Percentiles rank a stretch among this genome's conserved stretches.
phyloP scores from a whole-genome alignment of 148 eudicot species.

The Fagopyrum tataricum region DNA sequence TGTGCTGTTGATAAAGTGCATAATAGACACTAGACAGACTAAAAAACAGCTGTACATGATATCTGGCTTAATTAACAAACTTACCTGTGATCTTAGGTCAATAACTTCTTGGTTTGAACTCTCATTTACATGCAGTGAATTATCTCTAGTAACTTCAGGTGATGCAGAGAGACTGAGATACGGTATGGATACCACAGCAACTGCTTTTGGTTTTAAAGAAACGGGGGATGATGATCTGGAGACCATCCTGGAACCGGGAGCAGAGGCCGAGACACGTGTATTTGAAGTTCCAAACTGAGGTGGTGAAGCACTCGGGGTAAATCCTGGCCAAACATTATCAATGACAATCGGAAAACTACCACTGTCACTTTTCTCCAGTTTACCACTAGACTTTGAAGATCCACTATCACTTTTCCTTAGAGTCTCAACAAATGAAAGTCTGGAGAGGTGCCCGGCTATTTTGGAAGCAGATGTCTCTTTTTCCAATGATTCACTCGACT shows the following conservation, averaged over 20 bases:
- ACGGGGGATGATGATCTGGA: conserved; percentile 66
- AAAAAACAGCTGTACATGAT: neutral
- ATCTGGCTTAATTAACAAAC: neutral
- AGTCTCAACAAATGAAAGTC: conserved; percentile 40
- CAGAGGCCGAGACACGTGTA: conserved; percentile 45
- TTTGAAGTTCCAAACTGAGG: conserved; percentile 31
- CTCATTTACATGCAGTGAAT: conserved; percentile 34
- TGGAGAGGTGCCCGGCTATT: conserved; percentile 31
- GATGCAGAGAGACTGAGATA: conserved; percentile 26
- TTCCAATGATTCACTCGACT: conserved; percentile 39
- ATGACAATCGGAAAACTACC: conserved; percentile 25
- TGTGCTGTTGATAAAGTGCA: too few species aligned
- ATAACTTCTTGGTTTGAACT: conserved; percentile 42
- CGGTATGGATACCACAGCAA: conserved; percentile 26
- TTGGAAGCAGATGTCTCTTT: conserved; percentile 37
- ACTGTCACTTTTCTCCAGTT: conserved; percentile 31
- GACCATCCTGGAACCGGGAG: conserved; percentile 53
- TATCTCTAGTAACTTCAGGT: conserved; percentile 30
- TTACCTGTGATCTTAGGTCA: conserved; percentile 65
- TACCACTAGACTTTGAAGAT: conserved; percentile 25
- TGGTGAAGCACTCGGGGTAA: conserved; percentile 29
- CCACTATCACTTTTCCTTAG: conserved; percentile 38
- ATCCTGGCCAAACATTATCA: conserved; percentile 33
- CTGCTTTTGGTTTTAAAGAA: conserved; percentile 33
- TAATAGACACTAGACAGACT: too few species aligned